These are phyloP conservation scores for Xylaria sp. DNA, from an alignment of 2,329 filamentous ascomycete genomes.

Conservation along the genomic window DNA sequence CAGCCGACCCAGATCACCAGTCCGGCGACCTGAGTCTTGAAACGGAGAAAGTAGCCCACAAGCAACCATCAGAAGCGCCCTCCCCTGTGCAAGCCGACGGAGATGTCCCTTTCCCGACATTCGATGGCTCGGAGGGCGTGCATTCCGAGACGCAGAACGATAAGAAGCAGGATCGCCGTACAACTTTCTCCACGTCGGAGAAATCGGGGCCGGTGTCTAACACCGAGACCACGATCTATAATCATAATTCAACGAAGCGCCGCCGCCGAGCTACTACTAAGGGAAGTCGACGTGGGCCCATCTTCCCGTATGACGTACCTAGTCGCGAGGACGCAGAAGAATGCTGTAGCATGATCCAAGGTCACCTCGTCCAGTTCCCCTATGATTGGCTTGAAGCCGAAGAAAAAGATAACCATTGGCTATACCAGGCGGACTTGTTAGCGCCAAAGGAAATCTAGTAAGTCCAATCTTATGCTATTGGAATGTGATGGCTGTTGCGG, in stretches of 20 bases:
- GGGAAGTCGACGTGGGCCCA: constrained; percentile 67
- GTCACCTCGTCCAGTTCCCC: constrained; percentile 87
- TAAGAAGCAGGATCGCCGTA: constrained; percentile 54
- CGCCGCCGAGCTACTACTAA: constrained; percentile 74
- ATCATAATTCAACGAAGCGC: constrained; percentile 53
- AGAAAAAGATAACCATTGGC: constrained; percentile 92
- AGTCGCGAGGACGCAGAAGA: constrained; percentile 78
- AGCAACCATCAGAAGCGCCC: constrained; percentile 42
- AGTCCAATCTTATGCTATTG: constrained; percentile 48
- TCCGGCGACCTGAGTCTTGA: constrained; percentile 28
- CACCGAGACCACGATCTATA: constrained; percentile 42
- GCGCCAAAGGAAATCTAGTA: constrained; percentile 97
- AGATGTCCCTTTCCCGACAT: constrained; percentile 53
- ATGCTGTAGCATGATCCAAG: constrained; percentile 81
- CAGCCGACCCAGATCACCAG: constrained; percentile 24
- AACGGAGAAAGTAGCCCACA: constrained; percentile 31
- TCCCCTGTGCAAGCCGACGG: constrained; percentile 52
- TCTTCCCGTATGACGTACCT: constrained; percentile 76
- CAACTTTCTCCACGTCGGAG: constrained; percentile 62
- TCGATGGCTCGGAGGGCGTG: constrained; percentile 46
- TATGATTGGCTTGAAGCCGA: constrained; percentile 95
- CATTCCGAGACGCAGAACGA: constrained; percentile 41
- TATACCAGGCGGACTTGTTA: constrained; percentile 94
- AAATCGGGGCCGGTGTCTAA: constrained; percentile 49
- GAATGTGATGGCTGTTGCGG: background rate